Evolutionary conservation across 1,284 basidiomycete genomes (phyloP).

Genomic region (Coniferiporia sulphurascens): DNA sequence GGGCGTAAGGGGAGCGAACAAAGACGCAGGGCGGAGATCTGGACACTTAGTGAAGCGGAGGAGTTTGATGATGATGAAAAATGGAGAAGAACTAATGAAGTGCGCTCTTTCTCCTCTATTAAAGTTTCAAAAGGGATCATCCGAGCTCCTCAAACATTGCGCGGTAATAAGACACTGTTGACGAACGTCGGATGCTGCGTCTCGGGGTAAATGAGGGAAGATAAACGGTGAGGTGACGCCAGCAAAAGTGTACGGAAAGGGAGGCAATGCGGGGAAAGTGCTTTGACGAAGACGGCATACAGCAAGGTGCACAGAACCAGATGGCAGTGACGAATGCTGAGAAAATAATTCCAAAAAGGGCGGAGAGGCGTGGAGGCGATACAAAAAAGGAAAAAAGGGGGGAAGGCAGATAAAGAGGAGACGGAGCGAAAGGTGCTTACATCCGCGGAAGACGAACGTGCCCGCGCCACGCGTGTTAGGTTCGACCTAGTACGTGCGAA

Average conservation of each 20-base stretch:
- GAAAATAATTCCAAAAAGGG: neutral
- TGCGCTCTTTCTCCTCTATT: neutral
- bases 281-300: neutral
- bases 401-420: neutral
- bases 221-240: neutral
- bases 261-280: neutral
- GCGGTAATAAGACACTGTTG: no score
- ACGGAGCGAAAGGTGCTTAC: neutral
- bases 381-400: neutral
- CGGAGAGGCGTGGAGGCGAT: neutral
- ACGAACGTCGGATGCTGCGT: neutral
- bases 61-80: neutral
- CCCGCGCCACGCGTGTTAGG: constrained; percentile 6
- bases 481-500: constrained; percentile 1
- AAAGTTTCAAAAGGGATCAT: neutral
- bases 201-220: neutral
- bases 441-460: constrained; percentile 8
- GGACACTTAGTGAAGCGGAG: neutral
- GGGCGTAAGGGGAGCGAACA: neutral
- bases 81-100: neutral
- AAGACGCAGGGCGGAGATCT: neutral
- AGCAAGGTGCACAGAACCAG: neutral
- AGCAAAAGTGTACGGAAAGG: neutral
- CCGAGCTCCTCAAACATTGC: no score
- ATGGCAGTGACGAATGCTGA: neutral